Conservation (phyloP, 2,329 filamentous ascomycete species). For the Arachnopeziza araneosa region DNA sequence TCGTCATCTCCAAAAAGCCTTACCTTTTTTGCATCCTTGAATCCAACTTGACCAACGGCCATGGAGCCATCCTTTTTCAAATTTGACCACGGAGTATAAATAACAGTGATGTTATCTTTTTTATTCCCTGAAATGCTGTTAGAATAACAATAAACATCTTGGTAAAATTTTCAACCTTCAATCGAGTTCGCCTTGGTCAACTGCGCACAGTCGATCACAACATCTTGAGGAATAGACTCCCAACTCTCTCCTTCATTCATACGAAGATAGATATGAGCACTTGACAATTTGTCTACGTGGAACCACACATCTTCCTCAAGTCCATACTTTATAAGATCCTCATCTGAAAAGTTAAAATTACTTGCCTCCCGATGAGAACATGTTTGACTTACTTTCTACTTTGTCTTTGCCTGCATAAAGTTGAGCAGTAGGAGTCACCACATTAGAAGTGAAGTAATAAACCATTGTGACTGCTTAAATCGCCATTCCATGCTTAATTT, state of each 20-base stretch:
- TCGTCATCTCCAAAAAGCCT: not conserved
- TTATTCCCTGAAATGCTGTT: conserved; percentile 68
- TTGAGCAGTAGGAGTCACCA: conserved; percentile 74
- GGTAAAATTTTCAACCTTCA: conserved; percentile 54
- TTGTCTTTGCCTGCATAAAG: conserved; percentile 99
- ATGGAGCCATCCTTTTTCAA: conserved; percentile 93
- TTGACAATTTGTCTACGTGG: conserved; percentile 95
- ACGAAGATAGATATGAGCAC: conserved; percentile 92
- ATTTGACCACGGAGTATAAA: conserved; percentile 98
- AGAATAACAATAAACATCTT: not conserved
- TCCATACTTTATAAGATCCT: conserved; percentile 91
- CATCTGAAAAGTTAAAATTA: conserved; percentile 53
- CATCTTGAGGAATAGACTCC: conserved; percentile 70
- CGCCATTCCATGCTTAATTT: conserved; percentile 18
- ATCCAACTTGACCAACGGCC: conserved; percentile 90
- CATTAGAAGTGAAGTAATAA: conserved; percentile 88
- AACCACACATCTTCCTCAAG: conserved; percentile 99
- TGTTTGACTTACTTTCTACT: conserved; percentile 69
- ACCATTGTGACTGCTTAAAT: conserved; percentile 58
- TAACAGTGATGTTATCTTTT: conserved; percentile 93
- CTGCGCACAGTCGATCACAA: conserved; percentile 88
- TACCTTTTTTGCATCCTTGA: conserved; percentile 77
- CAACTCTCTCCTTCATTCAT: conserved; percentile 73
- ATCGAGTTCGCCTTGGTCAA: conserved; percentile 98
- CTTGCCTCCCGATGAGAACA: not conserved